Percentiles rank a stretch among this genome's conserved stretches.
Evolutionary conservation across 1,284 basidiomycete genomes (phyloP).

Genomic region (Trichosporon sp.): DNA sequence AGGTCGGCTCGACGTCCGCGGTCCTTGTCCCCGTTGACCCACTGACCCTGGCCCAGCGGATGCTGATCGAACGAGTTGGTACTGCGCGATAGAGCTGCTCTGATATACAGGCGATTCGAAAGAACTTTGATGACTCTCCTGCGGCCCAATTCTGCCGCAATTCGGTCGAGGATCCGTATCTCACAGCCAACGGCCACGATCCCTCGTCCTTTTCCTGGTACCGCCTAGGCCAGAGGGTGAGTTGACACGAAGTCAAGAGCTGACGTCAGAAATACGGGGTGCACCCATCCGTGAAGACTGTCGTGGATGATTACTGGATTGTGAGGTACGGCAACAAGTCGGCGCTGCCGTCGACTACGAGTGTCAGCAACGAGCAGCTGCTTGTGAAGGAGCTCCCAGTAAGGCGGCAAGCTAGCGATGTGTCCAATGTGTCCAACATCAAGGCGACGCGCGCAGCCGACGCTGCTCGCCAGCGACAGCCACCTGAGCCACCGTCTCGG

Average conservation of each 20-base stretch:
- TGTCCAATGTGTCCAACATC: not conserved
- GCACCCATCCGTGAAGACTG: not conserved
- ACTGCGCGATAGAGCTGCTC: too few species aligned
- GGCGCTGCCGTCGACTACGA: not conserved
- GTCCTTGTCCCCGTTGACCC: not conserved
- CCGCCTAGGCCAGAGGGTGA: not conserved
- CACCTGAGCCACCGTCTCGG: not conserved
- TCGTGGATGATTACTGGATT: not conserved
- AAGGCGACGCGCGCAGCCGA: not conserved
- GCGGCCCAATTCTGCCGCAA: not conserved
- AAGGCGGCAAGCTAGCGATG: not conserved
- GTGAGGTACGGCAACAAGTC: not conserved
- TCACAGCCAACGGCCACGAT: not conserved
- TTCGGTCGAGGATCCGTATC: not conserved
- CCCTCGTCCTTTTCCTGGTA: not conserved
- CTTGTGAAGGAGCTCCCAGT: not conserved
- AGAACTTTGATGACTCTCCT: not conserved
- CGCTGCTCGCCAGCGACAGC: not conserved
- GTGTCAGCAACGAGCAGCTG: not conserved
- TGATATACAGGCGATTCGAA: not conserved
- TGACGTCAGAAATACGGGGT: not conserved
- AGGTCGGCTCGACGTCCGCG: not conserved
- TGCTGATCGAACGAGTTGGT: not conserved
- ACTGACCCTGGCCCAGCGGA: not conserved
- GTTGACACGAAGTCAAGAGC: not conserved